Evolutionary conservation across 345 rosid species (phyloP), one percentile per base, ranked within the genome.

Genomic region (Pseudoturritis turrita): DNA sequence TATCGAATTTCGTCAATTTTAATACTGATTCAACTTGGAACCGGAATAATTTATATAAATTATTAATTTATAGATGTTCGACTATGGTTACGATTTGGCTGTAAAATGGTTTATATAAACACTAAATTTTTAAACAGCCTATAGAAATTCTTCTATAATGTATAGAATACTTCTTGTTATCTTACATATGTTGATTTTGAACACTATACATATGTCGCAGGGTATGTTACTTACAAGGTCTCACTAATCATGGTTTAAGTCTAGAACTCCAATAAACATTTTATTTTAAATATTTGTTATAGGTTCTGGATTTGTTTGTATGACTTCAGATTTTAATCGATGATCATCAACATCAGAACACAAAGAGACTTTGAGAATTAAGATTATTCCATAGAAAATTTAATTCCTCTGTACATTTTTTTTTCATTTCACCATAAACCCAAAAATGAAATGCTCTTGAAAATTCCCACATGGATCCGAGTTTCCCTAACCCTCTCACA

Each of bases 401-500:
- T 47, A 21, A 55, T 64, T 36, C 51, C 22, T 25, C 58, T 74
- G 73, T 74, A 74, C 78, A 74, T 37, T 47, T 54, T 36, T 23
- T 7, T 40, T 33, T 10, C 10, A 35, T 43, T 54, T 73, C 44
- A 57, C 37, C 57, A 47, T 19, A 55, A 29, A 40, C 40, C 60
- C 60, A 74, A 74, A 74, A 66, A 59, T 46, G 77, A 65, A 55
- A 12, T 74, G 61, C 78, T 66, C 50, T 45, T 55, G 31, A 39
- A 64, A 54, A 3, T 23, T 9, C 28, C 50, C 46, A 65, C 19
- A 64, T 17, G 5, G 52, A 73, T 37, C 47, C 21, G 19, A 57
- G 22, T 33, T 13, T 47, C 60, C 60, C 78, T 49, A 65, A 65
- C 35, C 49, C 37, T 63, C 52, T 25, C 55, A 43, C 17, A 31